These are phyloP conservation scores for Nemophila menziesii DNA, from an alignment of 257 asterid genomes.

Conservation along the genomic window DNA sequence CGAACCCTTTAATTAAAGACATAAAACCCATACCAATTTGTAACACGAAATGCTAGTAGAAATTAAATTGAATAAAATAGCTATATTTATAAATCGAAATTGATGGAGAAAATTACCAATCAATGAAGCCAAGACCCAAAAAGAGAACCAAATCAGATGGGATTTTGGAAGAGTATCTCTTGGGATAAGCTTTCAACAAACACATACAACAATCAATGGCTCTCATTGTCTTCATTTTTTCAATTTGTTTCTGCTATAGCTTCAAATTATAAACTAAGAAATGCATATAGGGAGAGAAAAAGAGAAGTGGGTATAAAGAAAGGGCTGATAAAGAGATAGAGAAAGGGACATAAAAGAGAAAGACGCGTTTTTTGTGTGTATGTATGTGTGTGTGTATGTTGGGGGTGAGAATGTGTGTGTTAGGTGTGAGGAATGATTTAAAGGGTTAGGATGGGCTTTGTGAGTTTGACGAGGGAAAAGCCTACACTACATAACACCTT, in stretches of 20 bases:
- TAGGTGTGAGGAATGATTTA: not conserved
- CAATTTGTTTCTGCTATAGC: not conserved
- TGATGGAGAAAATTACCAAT: slow-evolving; percentile 49
- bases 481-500: slow-evolving; percentile 38
- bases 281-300: not conserved
- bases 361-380: not conserved
- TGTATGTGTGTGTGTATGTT: slow-evolving; percentile 3
- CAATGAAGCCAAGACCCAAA: slow-evolving; percentile 94
- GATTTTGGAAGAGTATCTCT: slow-evolving; percentile 94
- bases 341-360: not conserved
- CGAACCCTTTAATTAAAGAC: slow-evolving; percentile 30
- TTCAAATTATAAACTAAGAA: not conserved
- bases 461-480: slow-evolving; percentile 12
- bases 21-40: not conserved
- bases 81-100: slow-evolving; percentile 10
- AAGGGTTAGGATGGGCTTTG: not conserved
- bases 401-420: not conserved
- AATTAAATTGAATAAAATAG: not conserved
- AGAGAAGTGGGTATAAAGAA: not conserved
- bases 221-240: slow-evolving; percentile 31
- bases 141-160: slow-evolving; percentile 92
- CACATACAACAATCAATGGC: slow-evolving; percentile 43
- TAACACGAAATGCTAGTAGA: not conserved
- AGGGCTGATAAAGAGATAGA: not conserved
- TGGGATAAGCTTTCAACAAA: slow-evolving; percentile 87